A percentile compares a stretch with the other conserved stretches of the same genome.
Evolutionary conservation across 495 filamentous ascomycete species (phyloP).

Genomic region (Podospora australis): DNA sequence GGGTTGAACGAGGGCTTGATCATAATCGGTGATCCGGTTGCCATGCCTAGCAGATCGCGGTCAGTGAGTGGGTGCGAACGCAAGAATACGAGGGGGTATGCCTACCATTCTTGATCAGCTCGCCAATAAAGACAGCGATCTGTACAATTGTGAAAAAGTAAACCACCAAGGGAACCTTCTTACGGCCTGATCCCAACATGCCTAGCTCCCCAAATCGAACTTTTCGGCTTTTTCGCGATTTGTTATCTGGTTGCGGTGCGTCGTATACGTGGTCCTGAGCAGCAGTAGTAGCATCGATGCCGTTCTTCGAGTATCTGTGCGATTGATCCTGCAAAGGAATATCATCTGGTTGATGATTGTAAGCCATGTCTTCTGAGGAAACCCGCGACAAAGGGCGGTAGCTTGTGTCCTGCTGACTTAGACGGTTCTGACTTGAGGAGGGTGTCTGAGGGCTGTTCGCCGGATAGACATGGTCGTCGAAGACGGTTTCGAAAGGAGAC

Average conservation of each 20-base stretch:
- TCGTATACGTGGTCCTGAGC: conserved; percentile 49
- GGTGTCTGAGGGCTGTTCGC: conserved; percentile 34
- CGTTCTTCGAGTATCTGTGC: conserved; percentile 26
- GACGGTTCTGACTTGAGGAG: conserved; percentile 37
- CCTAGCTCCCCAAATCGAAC: conserved; percentile 43
- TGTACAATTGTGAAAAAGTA: conserved; percentile 75
- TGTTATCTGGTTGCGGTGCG: conserved; percentile 12
- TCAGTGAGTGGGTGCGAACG: conserved; percentile 1
- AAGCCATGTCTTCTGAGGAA: conserved; percentile 32
- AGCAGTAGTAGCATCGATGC: conserved; percentile 37
- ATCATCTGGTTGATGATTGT: conserved; percentile 47
- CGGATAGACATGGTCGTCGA: conserved; percentile 57
- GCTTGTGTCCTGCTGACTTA: conserved; percentile 44
- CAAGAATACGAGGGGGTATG: background rate
- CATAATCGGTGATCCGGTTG: conserved; percentile 74
- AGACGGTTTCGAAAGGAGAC: conserved; percentile 47
- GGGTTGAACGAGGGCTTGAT: conserved; percentile 84
- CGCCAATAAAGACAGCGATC: conserved; percentile 80
- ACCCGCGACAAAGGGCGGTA: conserved; percentile 48
- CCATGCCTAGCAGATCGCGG: conserved; percentile 38
- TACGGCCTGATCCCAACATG: conserved; percentile 41
- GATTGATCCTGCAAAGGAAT: conserved; percentile 57
- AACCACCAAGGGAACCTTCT: conserved; percentile 72
- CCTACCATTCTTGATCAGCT: conserved; percentile 77
- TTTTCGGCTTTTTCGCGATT: conserved; percentile 17